phyloP scores from a whole-genome alignment of 2,329 filamentous ascomycete genomes.

The Talaromyces sp. region DNA sequence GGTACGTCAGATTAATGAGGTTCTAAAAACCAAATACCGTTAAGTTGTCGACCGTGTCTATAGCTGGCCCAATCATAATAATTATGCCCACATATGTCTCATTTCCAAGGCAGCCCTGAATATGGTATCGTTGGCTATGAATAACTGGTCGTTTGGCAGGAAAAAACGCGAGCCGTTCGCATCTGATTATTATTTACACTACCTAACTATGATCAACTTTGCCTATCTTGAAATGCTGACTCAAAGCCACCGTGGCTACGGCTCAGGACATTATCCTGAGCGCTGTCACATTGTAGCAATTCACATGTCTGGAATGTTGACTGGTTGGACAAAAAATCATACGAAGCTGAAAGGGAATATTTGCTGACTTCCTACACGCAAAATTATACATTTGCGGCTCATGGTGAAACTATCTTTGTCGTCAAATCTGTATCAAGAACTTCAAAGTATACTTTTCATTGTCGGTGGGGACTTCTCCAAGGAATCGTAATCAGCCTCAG shows the following conservation, averaged over 20 bases:
- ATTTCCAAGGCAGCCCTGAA: not conserved
- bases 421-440: not conserved
- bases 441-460: not conserved
- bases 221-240: not conserved
- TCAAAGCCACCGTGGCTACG: not conserved
- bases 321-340: not conserved
- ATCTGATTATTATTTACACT: not conserved
- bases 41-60: not conserved
- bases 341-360: not conserved
- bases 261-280: not conserved
- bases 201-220: too few species aligned
- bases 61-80: not conserved
- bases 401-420: not conserved
- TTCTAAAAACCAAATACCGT: not conserved
- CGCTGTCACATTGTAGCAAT: not conserved
- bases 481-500: not conserved
- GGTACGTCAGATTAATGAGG: not conserved
- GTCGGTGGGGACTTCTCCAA: not conserved
- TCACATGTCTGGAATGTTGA: not conserved
- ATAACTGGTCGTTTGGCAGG: not conserved
- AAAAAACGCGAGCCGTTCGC: not conserved
- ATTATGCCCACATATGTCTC: too few species aligned
- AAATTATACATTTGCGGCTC: not conserved
- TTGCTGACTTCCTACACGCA: not conserved
- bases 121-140: not conserved